phyloP scores from a whole-genome alignment of 495 filamentous ascomycete genomes.

The Parathielavia appendiculata region DNA sequence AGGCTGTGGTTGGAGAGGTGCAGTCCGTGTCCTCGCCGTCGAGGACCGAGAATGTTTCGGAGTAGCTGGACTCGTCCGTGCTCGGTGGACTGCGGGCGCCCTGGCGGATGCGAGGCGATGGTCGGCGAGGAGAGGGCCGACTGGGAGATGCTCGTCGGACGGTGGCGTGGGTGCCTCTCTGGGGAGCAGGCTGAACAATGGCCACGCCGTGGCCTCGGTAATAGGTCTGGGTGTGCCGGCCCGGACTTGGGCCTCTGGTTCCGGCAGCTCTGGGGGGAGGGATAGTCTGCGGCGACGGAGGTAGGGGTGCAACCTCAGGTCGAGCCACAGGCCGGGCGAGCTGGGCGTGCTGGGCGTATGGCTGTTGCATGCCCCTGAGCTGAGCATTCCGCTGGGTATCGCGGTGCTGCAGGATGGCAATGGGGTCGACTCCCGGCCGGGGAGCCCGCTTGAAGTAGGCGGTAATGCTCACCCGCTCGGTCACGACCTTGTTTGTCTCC shows the following conservation, averaged over 20 bases:
- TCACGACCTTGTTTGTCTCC: background rate
- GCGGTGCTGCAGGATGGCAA: constrained; percentile 21
- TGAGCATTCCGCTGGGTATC: constrained; percentile 9
- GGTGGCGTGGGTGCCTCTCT: background rate
- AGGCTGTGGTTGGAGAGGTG: constrained; percentile 3
- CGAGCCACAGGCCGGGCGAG: background rate
- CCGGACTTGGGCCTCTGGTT: background rate
- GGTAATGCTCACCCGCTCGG: constrained; percentile 33
- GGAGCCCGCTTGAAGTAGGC: constrained; percentile 38
- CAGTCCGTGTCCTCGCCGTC: constrained; percentile 3
- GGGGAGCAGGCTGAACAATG: background rate
- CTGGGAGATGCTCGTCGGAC: background rate
- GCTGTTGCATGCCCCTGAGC: constrained; percentile 4
- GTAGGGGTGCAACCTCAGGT: background rate
- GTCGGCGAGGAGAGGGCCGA: background rate
- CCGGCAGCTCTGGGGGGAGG: background rate
- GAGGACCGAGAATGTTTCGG: background rate
- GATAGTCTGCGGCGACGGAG: background rate
- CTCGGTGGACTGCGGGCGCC: background rate
- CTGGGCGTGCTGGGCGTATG: background rate
- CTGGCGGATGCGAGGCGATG: background rate
- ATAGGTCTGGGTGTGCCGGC: background rate
- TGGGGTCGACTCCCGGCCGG: constrained; percentile 25
- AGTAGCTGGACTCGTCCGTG: constrained; percentile 14
- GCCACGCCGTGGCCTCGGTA: background rate